phyloP scores from a whole-genome alignment of 176 grass and related monocot species.

The Eleusine indica region DNA sequence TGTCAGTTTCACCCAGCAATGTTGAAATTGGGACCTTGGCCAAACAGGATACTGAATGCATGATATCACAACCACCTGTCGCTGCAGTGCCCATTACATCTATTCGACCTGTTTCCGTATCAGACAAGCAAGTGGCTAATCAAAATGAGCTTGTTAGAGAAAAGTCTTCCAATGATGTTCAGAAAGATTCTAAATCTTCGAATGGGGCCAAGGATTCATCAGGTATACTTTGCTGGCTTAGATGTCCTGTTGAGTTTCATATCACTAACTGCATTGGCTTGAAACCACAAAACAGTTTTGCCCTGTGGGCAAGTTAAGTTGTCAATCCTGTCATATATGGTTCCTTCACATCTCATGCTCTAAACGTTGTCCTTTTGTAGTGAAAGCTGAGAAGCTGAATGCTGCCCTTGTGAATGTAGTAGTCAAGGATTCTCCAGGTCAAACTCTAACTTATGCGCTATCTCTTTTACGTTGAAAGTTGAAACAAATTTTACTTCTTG shows the following conservation, averaged over 20 bases:
- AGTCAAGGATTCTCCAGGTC: conserved; percentile 35
- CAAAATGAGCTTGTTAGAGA: conserved; percentile 34
- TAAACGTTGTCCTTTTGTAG: conserved; percentile 16
- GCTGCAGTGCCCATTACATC: conserved; percentile 28
- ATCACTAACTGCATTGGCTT: conserved; percentile 23
- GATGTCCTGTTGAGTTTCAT: conserved; percentile 18
- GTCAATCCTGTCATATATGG: neutral
- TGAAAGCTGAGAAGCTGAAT: conserved; percentile 15
- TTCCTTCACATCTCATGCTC: neutral
- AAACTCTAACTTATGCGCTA: conserved; percentile 7
- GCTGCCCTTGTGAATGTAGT: conserved; percentile 33
- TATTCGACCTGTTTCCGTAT: conserved; percentile 16
- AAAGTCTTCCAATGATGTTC: conserved; percentile 36
- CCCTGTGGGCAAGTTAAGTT: conserved; percentile 8
- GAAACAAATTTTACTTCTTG: neutral
- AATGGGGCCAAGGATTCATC: conserved; percentile 35
- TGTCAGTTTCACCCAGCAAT: conserved; percentile 40
- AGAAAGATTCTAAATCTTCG: conserved; percentile 36
- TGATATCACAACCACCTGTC: conserved; percentile 33
- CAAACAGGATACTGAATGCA: conserved; percentile 23
- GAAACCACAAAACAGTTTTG: neutral
- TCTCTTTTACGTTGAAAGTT: neutral
- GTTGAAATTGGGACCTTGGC: conserved; percentile 32
- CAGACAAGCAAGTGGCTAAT: conserved; percentile 27
- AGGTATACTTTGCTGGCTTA: conserved; percentile 46